phyloP scores from a whole-genome alignment of 2,329 filamentous ascomycete genomes.

The Mariannaea sp. region DNA sequence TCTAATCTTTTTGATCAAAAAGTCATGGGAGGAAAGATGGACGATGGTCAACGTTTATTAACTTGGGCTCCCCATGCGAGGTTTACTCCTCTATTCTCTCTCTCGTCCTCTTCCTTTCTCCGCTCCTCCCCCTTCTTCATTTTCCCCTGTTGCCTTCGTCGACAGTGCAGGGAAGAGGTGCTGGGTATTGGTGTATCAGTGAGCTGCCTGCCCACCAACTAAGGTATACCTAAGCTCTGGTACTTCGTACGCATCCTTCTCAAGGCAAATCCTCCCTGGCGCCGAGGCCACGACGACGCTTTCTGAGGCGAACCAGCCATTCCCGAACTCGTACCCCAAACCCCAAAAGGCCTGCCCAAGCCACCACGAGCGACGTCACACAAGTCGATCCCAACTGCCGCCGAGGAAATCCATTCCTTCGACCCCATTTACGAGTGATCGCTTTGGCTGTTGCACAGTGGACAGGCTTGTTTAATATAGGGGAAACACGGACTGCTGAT shows the following conservation, averaged over 20 bases:
- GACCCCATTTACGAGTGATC: neutral
- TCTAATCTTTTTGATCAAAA: neutral
- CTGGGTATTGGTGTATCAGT: no score
- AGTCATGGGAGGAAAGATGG: neutral
- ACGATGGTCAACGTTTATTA: conserved; percentile 9
- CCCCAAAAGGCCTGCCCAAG: neutral
- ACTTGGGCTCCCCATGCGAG: neutral
- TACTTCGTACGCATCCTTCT: no score
- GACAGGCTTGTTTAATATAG: neutral
- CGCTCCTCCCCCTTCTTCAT: neutral
- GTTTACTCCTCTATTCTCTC: neutral
- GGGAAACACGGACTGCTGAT: conserved; percentile 15
- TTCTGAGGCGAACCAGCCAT: neutral
- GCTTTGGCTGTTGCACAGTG: conserved; percentile 4
- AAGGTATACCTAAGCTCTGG: no score
- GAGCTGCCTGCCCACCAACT: no score
- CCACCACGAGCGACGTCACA: conserved; percentile 6
- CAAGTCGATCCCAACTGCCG: neutral
- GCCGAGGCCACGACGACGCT: neutral
- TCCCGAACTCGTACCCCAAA: neutral
- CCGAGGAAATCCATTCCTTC: neutral
- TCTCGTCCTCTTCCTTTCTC: neutral
- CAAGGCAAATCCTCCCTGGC: no score
- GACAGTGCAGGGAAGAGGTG: conserved; percentile 12
- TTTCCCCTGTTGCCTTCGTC: neutral